Base-by-base conservation (phyloP, 805 yeast genomes). In the Lipomyces anomalus region DNA sequence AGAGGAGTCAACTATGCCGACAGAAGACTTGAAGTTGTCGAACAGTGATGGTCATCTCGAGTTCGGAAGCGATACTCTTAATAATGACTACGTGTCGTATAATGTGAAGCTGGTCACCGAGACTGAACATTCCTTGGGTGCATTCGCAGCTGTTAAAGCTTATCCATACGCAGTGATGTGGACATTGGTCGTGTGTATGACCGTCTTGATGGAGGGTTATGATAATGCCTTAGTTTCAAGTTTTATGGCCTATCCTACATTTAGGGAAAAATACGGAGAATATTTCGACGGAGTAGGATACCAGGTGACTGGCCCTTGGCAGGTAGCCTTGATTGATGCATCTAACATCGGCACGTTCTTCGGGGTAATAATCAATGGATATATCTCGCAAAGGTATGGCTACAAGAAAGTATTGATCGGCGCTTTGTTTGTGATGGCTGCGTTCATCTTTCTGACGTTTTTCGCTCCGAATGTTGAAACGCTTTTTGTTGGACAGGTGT, bases 201-300 rank as follows among this genome's bases (percentile, higher is more conserved):
- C 73, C 24, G 59, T 73, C 46, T 54, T 73, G 35, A 72, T 72
- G 76, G 76, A 71, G 52, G 76, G 76, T 23, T 73, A 70, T 58
- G 76, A 73, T 52, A 57, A 63, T n/a, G 64, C 61, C 36, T 59
- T 73, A 36, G 57, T 73, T 36, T 55, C 59, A 26, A 61, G 70
- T 3, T 67, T 74, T 56, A 73, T 64, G 58, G 75, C 69, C 13
- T 44, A 34, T 32, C 51, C 53, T 20, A 29, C 46, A 16, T 52
- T 52, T 35, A 37, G 28, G 9, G 21, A 35, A 36, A 32, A 37
- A 35, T 52, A 33, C 29, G 57, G 57, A 17, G 2, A 6, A 6
- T 17, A 4, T 7, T 6, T 6, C 3, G 22, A 22, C 17, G 34
- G 22, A 13, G 44, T 42, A 13, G 21, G 17, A 2, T 38, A 40